phyloP scores from a whole-genome alignment of 2,329 filamentous ascomycete species.

The Claviceps quebecensis region DNA sequence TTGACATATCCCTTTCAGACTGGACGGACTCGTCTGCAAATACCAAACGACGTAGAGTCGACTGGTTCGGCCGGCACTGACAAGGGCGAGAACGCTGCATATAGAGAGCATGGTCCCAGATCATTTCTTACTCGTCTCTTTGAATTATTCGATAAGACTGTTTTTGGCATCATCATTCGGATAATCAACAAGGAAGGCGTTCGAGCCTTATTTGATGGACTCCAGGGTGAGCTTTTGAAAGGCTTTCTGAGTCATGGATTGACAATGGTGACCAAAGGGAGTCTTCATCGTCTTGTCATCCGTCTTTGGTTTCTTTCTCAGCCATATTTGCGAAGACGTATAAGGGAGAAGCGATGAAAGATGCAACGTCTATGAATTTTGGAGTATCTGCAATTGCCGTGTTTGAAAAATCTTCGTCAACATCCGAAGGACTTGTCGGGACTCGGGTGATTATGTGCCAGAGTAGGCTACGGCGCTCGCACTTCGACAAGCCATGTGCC shows the following conservation, averaged over 20 bases:
- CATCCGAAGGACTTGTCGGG: neutral
- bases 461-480: neutral
- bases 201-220: constrained; percentile 57
- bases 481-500: neutral
- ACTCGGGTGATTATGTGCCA: neutral
- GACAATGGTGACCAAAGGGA: constrained; percentile 76
- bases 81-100: constrained; percentile 5
- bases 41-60: constrained; percentile 25
- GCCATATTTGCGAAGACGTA: constrained; percentile 13
- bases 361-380: neutral
- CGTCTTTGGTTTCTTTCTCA: constrained; percentile 49
- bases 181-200: constrained; percentile 52
- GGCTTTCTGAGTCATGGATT: constrained; percentile 77
- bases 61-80: constrained; percentile 2
- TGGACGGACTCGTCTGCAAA: constrained; percentile 68
- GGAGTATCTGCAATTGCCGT: neutral
- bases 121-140: constrained; percentile 6
- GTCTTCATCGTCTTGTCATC: constrained; percentile 58
- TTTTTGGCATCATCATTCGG: constrained; percentile 48
- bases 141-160: constrained; percentile 27
- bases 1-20: constrained; percentile 78
- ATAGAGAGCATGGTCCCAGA: constrained; percentile 1
- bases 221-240: constrained; percentile 64
- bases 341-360: constrained; percentile 4
- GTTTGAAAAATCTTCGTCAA: neutral